phyloP scores from a whole-genome alignment of 371 early-diverging fungal species.

The Mucor circinelloides region DNA sequence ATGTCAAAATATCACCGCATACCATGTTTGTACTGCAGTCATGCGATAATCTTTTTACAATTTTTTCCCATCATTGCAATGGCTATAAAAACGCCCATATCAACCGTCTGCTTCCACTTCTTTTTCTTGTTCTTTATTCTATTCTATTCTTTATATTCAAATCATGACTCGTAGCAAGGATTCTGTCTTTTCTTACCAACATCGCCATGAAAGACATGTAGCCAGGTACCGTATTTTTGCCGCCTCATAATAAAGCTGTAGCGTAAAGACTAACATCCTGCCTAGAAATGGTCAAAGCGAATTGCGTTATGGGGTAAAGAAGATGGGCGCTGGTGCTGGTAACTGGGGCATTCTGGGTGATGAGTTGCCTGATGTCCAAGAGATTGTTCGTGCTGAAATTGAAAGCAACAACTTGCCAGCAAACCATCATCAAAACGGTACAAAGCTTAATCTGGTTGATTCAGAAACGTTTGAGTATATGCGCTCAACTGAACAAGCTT shows the following conservation, averaged over 20 bases:
- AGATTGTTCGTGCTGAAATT: conserved; percentile 19
- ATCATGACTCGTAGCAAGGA: conserved; percentile 31
- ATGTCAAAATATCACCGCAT: not conserved
- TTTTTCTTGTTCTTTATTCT: not conserved
- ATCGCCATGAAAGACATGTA: conserved; percentile 29
- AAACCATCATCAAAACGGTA: not conserved
- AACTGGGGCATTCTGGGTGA: conserved; percentile 37
- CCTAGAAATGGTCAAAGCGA: conserved; percentile 28
- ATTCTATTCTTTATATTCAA: not conserved
- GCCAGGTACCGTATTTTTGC: conserved; percentile 20
- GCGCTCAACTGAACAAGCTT: conserved; percentile 26
- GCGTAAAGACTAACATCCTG: not conserved
- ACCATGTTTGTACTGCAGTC: not conserved
- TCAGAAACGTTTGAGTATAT: conserved; percentile 23
- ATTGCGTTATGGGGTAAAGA: conserved; percentile 27
- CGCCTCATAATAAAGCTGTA: not conserved
- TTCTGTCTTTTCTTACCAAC: not conserved
- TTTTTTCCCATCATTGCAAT: not conserved
- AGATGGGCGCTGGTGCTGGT: conserved; percentile 29
- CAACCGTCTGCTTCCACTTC: not conserved
- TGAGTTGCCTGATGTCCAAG: conserved; percentile 28
- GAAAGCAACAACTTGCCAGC: not conserved
- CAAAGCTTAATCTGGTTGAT: conserved; percentile 26
- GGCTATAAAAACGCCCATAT: not conserved
- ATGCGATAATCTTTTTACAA: not conserved